Evolutionary conservation across 306 rosid genomes (phyloP), one percentile per base, ranked within the genome.

Genomic region (Neltuma alba): DNA sequence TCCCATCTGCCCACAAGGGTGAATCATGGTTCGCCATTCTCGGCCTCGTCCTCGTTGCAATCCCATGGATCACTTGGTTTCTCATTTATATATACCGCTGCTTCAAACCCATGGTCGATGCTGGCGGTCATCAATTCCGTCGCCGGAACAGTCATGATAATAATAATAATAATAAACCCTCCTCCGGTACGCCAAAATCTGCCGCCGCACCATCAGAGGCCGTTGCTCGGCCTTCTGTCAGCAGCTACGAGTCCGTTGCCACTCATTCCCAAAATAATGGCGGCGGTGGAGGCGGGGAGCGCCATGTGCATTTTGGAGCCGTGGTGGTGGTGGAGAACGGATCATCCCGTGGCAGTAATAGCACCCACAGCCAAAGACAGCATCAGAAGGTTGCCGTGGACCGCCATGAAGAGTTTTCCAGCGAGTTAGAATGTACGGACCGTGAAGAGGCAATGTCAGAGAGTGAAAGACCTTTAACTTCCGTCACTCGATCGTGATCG

Each of bases 21-120:
- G 3, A 11, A 65, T 4, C 63, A 13, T 85, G 78, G 86, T 82
- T 81, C 71, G 85, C 87, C 41, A 30, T 77, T 45, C 80, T 5
- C 0, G 98, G 98, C 47, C 81, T 94, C 68, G 5, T 72, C 9
- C 79, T 94, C 25, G 96, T 91, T 8, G 85, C 91, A 23, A 76
- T 89, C 70, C 98, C 98, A 2, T 90, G 98, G 98, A 11, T 80
- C 0, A 85, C 85, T 76, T 92, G 98, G 97, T 6, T 89, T 74
- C 15, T 81, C 15, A 82, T 87, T 11, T 89, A 62, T 70, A 2
- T 85, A n/a, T 89, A 89, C 50, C 67, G 82, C 57, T 92, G 97
- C 68, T 37, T 80, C 60, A 86, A 48, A 57, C 80, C 82, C 54
- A 23, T 23, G 5, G 4, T 54, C 4, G 12, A 54, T 23, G 31